Evolutionary conservation across 2,329 filamentous ascomycete species (phyloP).

Genomic region (Fusarium sp.): DNA sequence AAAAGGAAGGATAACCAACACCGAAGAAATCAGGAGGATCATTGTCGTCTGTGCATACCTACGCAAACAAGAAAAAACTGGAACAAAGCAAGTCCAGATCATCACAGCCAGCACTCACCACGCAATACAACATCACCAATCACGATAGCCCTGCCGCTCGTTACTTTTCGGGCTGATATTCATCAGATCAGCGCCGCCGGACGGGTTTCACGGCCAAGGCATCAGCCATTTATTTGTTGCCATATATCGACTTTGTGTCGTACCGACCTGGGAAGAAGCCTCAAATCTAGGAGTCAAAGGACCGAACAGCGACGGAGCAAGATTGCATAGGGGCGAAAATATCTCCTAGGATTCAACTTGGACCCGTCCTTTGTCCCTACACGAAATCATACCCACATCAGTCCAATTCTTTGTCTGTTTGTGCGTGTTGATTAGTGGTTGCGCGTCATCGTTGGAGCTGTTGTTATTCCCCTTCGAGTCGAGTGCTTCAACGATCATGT

Average conservation of each 20-base stretch:
- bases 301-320: constrained; percentile 15
- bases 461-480: background rate
- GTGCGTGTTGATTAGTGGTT: constrained; percentile 19
- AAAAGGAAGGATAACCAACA: constrained; percentile 9
- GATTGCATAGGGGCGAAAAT: constrained; percentile 29
- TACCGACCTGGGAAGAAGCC: constrained; percentile 1
- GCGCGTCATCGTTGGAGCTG: constrained; percentile 13
- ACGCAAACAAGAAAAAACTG: background rate
- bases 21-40: constrained; percentile 3
- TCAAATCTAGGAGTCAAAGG: background rate
- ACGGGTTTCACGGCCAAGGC: constrained; percentile 18
- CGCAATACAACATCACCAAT: constrained; percentile 25
- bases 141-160: constrained; percentile 29
- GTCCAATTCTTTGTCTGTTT: constrained; percentile 18
- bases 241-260: constrained; percentile 5
- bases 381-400: constrained; percentile 6
- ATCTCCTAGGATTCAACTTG: constrained; percentile 19
- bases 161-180: constrained; percentile 17
- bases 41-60: background rate
- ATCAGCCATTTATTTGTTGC: constrained; percentile 24
- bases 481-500: constrained; percentile 10
- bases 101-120: constrained; percentile 16
- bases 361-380: constrained; percentile 16
- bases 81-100: background rate
- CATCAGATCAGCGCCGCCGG: constrained; percentile 6